These are phyloP conservation scores for Dendrobium catenatum DNA, from an alignment of 106 monocot genomes.

Conservation along the genomic window DNA sequence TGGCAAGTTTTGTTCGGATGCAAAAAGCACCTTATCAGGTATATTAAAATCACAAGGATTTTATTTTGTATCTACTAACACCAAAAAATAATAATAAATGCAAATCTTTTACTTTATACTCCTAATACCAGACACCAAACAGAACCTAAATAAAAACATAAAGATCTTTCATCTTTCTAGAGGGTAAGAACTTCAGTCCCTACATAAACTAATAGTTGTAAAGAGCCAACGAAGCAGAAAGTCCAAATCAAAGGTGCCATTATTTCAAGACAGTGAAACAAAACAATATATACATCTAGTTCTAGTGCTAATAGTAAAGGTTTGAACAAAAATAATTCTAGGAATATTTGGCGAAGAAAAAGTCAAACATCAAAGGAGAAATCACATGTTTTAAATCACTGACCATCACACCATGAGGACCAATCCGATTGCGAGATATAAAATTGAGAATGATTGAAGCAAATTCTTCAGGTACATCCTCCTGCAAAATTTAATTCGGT, in stretches of 20 bases:
- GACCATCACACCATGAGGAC: conserved; percentile 87
- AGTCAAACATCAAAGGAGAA: neutral
- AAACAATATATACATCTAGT: neutral
- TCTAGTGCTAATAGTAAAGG: neutral
- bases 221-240: neutral
- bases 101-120: too few species aligned
- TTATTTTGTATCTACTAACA: too few species aligned
- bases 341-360: too few species aligned
- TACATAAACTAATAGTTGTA: neutral
- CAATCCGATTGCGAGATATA: conserved; percentile 82
- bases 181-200: too few species aligned
- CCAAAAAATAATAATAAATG: too few species aligned
- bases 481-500: conserved; percentile 39
- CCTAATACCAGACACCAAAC: too few species aligned
- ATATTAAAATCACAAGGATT: too few species aligned
- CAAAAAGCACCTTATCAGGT: too few species aligned
- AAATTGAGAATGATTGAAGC: conserved; percentile 71
- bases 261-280: neutral
- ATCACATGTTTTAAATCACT: conserved; percentile 3
- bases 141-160: too few species aligned
- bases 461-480: conserved; percentile 97
- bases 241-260: neutral
- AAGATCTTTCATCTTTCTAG: too few species aligned
- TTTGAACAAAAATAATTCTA: neutral
- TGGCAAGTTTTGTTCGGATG: too few species aligned